phyloP scores from a whole-genome alignment of 768 basidiomycete species.

The Coprinopsis strossmayeri region DNA sequence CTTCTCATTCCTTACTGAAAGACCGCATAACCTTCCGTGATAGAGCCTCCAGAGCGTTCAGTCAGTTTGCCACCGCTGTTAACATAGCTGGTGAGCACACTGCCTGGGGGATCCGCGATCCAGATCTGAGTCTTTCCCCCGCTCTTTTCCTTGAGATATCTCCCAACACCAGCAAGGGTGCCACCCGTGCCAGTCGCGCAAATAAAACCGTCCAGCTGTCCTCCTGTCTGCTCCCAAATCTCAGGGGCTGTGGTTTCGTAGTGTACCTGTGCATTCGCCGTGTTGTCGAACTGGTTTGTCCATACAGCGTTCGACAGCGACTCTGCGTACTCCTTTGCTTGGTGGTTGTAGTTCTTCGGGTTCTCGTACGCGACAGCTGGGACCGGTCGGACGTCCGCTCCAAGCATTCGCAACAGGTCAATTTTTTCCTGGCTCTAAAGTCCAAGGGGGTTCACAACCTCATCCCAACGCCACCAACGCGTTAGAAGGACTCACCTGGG shows the following conservation, averaged over 20 bases:
- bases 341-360: constrained; percentile 96
- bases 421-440: constrained; percentile 96
- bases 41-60: constrained; percentile 80
- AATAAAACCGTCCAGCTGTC: constrained; percentile 82
- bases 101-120: constrained; percentile 97
- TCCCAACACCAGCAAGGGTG: constrained; percentile 85
- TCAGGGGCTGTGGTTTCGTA: constrained; percentile 92
- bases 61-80: constrained; percentile 69
- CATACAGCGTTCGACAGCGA: constrained; percentile 77
- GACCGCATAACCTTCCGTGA: constrained; percentile 97
- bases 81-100: constrained; percentile 81
- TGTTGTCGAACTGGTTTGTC: constrained; percentile 99
- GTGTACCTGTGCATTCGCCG: constrained; percentile 83
- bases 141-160: constrained; percentile 79
- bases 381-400: constrained; percentile 94
- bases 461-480: not conserved
- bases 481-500: constrained; percentile 48
- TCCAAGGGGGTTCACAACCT: not conserved
- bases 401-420: constrained; percentile 93
- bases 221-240: constrained; percentile 86
- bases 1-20: no score
- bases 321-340: constrained; percentile 83
- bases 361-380: constrained; percentile 96
- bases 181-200: constrained; percentile 96
- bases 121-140: constrained; percentile 76